These are phyloP conservation scores for Rhypophila decipiens DNA, from an alignment of 495 filamentous ascomycete species.

Conservation along the genomic window DNA sequence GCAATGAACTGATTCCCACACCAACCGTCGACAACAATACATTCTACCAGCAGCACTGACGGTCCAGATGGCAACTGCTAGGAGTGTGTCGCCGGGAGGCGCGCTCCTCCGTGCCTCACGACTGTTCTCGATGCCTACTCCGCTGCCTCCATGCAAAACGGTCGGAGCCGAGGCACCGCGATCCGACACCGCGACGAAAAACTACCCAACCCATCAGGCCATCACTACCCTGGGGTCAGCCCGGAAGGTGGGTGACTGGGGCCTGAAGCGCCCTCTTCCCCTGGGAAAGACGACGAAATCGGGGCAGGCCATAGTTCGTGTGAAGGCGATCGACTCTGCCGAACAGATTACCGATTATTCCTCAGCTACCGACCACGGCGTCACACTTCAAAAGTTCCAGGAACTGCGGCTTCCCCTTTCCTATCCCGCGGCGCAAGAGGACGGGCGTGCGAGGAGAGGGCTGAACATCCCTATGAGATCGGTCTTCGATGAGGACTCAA, in stretches of 20 bases:
- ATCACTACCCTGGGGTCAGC: slow-evolving; percentile 76
- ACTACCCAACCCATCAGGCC: slow-evolving; percentile 75
- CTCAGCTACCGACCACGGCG: slow-evolving; percentile 72
- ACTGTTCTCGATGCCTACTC: slow-evolving; percentile 49
- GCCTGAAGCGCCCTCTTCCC: slow-evolving; percentile 81
- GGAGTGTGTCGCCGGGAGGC: slow-evolving; percentile 52
- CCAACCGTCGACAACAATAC: neutral
- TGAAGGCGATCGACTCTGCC: slow-evolving; percentile 72
- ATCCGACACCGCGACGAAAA: slow-evolving; percentile 64
- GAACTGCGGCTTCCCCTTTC: slow-evolving; percentile 55
- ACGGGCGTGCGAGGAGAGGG: neutral
- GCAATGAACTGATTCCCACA: neutral
- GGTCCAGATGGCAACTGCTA: slow-evolving; percentile 17
- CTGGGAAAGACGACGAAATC: slow-evolving; percentile 64
- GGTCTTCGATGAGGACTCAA: slow-evolving; percentile 57
- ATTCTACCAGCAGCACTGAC: slow-evolving; percentile 3
- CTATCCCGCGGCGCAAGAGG: slow-evolving; percentile 27
- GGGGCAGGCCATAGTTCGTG: slow-evolving; percentile 61
- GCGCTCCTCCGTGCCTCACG: slow-evolving; percentile 54
- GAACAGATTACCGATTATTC: slow-evolving; percentile 91
- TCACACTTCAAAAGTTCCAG: slow-evolving; percentile 81
- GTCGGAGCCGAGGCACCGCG: slow-evolving; percentile 29
- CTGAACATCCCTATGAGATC: slow-evolving; percentile 17
- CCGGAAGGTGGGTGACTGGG: slow-evolving; percentile 83
- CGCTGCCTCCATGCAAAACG: slow-evolving; percentile 38